Evolutionary conservation across 768 basidiomycete genomes (phyloP).

Genomic region (Lentinula lateritia): DNA sequence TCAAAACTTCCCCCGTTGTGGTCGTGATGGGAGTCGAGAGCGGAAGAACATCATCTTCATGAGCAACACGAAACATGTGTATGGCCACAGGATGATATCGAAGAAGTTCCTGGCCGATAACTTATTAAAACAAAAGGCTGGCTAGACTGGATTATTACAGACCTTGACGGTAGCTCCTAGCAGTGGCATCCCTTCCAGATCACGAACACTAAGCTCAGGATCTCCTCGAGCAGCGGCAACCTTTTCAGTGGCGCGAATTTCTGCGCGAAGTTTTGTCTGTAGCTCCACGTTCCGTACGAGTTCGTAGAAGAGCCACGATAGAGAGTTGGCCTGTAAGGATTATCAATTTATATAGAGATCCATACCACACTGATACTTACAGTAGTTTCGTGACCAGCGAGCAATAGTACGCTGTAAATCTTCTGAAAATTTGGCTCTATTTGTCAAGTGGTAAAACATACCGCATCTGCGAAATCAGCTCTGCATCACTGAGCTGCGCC

Average conservation of each 20-base stretch:
- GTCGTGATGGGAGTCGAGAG: slow-evolving; percentile 32
- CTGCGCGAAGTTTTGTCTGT: background rate
- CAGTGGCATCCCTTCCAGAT: slow-evolving; percentile 48
- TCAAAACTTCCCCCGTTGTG: slow-evolving; percentile 23
- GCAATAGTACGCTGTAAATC: background rate
- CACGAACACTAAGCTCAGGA: slow-evolving; percentile 30
- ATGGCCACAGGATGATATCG: slow-evolving; percentile 37
- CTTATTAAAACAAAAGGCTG: background rate
- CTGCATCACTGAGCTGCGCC: slow-evolving; percentile 16
- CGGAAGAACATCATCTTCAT: slow-evolving; percentile 38
- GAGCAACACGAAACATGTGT: slow-evolving; percentile 32
- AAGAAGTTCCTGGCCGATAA: slow-evolving; percentile 33
- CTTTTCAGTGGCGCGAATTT: background rate
- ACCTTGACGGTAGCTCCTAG: slow-evolving; percentile 42
- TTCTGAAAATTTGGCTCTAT: background rate
- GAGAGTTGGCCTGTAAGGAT: background rate
- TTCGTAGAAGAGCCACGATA: background rate
- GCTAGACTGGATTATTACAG: background rate
- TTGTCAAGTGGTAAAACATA: slow-evolving; percentile 4
- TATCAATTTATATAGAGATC: background rate
- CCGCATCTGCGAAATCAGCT: slow-evolving; percentile 21
- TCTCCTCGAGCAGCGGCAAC: slow-evolving; percentile 9
- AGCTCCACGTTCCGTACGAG: background rate
- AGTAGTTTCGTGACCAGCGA: background rate
- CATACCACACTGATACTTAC: no score